Evolutionary conservation across 148 eudicot species (phyloP), one percentile per base, ranked within the genome.

Genomic region (Chenopodium suecicum): DNA sequence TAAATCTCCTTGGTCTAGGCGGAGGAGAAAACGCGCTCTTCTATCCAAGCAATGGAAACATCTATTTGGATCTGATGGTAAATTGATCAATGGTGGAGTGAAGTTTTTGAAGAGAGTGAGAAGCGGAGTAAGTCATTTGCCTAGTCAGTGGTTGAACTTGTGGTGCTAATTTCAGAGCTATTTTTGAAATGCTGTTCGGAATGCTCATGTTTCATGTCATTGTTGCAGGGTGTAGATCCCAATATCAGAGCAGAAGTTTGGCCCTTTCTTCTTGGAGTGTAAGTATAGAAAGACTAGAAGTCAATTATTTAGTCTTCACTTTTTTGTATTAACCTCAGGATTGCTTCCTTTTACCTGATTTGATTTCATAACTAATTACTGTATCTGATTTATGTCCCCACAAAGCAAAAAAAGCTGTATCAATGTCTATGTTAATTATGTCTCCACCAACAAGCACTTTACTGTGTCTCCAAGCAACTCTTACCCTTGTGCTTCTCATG

Each of bases 221-320:
- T 70, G 67, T 14, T 90, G 90, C 82, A 95, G 98, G 98, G 98
- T 70, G 84, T 94, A 86, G 95, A 97, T 91, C 94, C 97, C 13
- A 91, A 88, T 83, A 89, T 97, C 66, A 89, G 98, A 84, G 87
- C 91, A 44, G 99, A 97, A 83, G 99, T 94, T 85, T 97, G 99
- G 99, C 99, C 97, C 37, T 97, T 94, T 86, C 99, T 97, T 68
- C 99, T 94, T 79, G 99, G 98, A 73, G 94, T 95, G 98, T 95
- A 93, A 95, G 98, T 85, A 78, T 77, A 14, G 4, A 50, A 27
- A 23, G 25, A 25, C 25, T n/a, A 77, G 8, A 63, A 64, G 37
- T 65, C 72, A 64, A 27, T 44, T 66, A 14, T 27, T 65, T 46
- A 44, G 54, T 46, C 34, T n/a, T 65, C 47, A 32, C 72, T 67